Base-by-base conservation (phyloP, 768 basidiomycete species). In the Imleria badia region DNA sequence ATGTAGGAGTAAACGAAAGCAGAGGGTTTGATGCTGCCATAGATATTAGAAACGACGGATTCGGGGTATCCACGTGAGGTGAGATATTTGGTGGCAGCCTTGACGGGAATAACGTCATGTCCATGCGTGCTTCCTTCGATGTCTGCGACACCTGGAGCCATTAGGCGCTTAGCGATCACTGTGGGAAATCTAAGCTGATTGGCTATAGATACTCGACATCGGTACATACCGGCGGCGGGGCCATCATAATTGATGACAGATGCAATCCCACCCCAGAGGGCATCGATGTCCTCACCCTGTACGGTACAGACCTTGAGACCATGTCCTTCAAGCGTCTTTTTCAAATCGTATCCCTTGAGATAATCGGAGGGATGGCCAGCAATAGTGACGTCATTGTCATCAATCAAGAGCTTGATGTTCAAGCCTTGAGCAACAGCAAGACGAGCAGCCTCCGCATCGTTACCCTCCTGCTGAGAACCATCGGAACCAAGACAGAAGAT, bases 381-480 rank as follows among this genome's bases (percentile, higher is more conserved):
- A 56, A 94, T 94, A 9, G 91, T 94, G 60, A 94, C 91, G 67
- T 94, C 86, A 72, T 94, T 94, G 72, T 93, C 90, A 61, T 94
- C 92, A 59, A 94, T 86, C 68, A 94, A 71, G 52, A 94, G 76
- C 72, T 94, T 94, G 70, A 94, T 81, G 67, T 93, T 91, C 61
- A 94, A 76, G 40, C 76, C 72, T 66, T 93, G 85, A 3, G 92
- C 91, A 39, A 92, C 92, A 17, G 92, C 91, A 31, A 94, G 78
- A 17, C 91, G 80, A 14, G 92, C 92, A 15, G 92, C 92, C 67
- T 94, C 92, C 2, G 92, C 91, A 62, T 94, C 91, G 66, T 94
- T 88, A 15, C 92, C 92, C 68, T 94, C 92, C 69, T 94, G 92
- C 67, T 94, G 91, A 5, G 91, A 92, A 10, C 92, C 92, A 66